Evolutionary conservation across 345 rosid genomes (phyloP).

Genomic region (Citrus unshiu): DNA sequence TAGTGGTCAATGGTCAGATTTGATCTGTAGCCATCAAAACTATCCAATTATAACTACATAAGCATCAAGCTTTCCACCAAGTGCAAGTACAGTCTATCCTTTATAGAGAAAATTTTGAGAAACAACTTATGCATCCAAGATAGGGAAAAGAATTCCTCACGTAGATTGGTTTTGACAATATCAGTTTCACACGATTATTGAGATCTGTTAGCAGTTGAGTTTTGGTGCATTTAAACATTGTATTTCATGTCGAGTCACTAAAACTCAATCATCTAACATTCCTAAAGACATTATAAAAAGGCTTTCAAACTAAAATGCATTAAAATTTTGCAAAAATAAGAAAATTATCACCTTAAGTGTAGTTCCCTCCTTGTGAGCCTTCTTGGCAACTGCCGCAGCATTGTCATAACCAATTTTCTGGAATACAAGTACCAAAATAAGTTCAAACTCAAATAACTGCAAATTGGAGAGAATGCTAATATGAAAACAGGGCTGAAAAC

Average conservation of each 20-base stretch:
- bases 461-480: neutral
- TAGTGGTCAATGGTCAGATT: neutral
- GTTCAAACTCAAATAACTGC: neutral
- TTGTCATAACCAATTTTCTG: conserved; percentile 97
- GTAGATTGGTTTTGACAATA: neutral
- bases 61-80: neutral
- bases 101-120: neutral
- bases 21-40: neutral
- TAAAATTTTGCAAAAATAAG: neutral
- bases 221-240: neutral
- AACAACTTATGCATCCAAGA: neutral
- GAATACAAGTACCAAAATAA: conserved; percentile 11
- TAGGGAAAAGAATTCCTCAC: neutral
- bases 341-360: conserved; percentile 69
- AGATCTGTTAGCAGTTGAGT: neutral
- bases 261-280: neutral
- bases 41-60: neutral
- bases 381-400: conserved; percentile 98
- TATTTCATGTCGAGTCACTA: neutral
- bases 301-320: neutral
- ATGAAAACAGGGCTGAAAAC: conserved; percentile 24
- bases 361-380: conserved; percentile 90
- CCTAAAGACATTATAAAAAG: neutral
- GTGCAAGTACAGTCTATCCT: neutral
- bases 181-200: neutral